Base-by-base conservation (phyloP, 352 stramenopile species). In the Globisporangium spinosum region DNA sequence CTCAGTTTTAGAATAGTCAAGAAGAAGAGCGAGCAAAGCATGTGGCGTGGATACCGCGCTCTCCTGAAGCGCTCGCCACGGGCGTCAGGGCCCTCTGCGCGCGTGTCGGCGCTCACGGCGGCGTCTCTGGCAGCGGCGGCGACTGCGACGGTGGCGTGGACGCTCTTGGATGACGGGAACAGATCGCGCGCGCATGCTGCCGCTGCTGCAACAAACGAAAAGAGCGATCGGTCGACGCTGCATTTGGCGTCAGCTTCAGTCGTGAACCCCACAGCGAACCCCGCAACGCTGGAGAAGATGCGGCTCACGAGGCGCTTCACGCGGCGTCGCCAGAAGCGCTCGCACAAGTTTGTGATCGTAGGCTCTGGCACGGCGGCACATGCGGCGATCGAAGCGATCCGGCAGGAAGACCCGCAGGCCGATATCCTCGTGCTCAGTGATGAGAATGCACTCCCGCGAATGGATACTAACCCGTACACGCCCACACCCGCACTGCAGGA, bases 391-490 rank as follows among this genome's bases (percentile, higher is more conserved):
- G 91, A 98, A 68, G 88, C 90, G 27, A 97, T 98, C 60, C 83
- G 92, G 17, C 89, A 97, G 71, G 77, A 89, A 57, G 76, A 94
- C 23, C 65, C 73, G 1, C 65, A 76, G 27, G 89, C 90, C 17
- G 87, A 97, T 59, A 97, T 98, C 59, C 71, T 98, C 35, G 87
- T 98, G 15, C 81, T 97, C 25, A 95, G 83, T 69, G 88, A 97
- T 65, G 89, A 94, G 69, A 72, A 81, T 20, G 80, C 83, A 13
- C 70, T 88, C 56, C 84, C 83, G 0, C 83, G 86, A 25, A 67
- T 89, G 20, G 85, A 95, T 64, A 84, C 79, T 34, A 71, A 79
- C 0, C 70, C 64, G n/a, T 67, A 61, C 22, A 78, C 13, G 38
- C 62, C 10, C 22, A 38, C 12, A 69, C 65, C 15, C 53, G 70